Percentiles rank a stretch among this genome's conserved stretches.
phyloP scores from a whole-genome alignment of 2,329 filamentous ascomycete species.

The Talaromyces sp. region DNA sequence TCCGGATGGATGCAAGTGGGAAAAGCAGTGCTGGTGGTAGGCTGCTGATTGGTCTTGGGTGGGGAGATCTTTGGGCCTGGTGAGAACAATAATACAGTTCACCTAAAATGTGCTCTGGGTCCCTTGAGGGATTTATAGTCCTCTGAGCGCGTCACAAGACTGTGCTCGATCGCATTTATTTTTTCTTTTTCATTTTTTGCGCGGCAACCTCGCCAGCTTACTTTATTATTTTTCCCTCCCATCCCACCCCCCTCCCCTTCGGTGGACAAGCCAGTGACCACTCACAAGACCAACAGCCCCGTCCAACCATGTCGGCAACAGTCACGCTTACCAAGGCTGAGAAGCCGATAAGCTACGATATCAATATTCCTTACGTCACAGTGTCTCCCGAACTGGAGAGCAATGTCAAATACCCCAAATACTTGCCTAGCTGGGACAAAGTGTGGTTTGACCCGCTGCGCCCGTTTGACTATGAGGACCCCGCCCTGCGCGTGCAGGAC shows the following conservation, averaged over 20 bases:
- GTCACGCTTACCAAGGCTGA: slow-evolving; percentile 17
- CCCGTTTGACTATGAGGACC: slow-evolving; percentile 42
- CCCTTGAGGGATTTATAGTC: slow-evolving; percentile 11
- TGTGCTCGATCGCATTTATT: slow-evolving; percentile 4
- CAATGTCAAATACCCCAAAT: slow-evolving; percentile 39
- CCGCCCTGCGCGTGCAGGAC: slow-evolving; percentile 41
- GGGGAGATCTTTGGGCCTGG: not conserved
- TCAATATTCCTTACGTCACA: slow-evolving; percentile 46
- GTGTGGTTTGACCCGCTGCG: slow-evolving; percentile 43
- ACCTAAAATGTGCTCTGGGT: not conserved
- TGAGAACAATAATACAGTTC: not conserved
- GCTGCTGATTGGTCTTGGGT: not conserved
- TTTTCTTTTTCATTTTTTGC: slow-evolving; percentile 10
- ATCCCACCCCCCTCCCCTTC: slow-evolving; percentile 2
- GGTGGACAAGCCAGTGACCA: slow-evolving; percentile 5
- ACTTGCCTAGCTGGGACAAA: slow-evolving; percentile 45
- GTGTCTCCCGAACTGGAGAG: slow-evolving; percentile 33
- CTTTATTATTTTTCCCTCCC: slow-evolving; percentile 2
- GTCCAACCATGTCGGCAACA: slow-evolving; percentile 13
- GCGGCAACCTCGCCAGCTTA: slow-evolving; percentile 13
- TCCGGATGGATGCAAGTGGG: slow-evolving; percentile 6
- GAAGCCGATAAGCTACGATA: slow-evolving; percentile 40
- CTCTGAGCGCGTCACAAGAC: slow-evolving; percentile 12
- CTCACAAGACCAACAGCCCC: slow-evolving; percentile 4
- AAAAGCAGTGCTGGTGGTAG: slow-evolving; percentile 1